Evolutionary conservation across 1,139 yeast genomes (phyloP), one percentile per base, ranked within the genome.

Genomic region (Yamadazyma atmosphaerica): DNA sequence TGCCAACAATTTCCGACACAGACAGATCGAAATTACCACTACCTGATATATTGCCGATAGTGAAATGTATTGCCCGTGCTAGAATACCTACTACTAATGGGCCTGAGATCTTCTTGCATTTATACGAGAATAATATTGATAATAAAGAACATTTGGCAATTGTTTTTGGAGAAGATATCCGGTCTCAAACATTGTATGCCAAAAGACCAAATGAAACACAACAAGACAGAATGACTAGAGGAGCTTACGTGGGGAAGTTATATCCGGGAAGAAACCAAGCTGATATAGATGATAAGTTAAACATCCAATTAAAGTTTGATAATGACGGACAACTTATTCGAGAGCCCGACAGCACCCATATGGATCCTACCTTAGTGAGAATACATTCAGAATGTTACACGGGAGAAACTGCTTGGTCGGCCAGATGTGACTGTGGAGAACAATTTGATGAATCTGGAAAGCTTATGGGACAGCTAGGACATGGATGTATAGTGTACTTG

Each of bases 371-470:
- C 8, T 49, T 70, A 39, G 74, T 69, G 11, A 76, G 98, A 45
- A 89, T 94, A 49, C 99, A 94, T 58, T 86, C 96, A 4, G 99
- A 94, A 59, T 94, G 98, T 61, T 94, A 92, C 65, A 94, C 99
- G 0, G 98, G 98, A 6, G 99, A 94, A 60, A 92, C 97, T 1
- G 98, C 98, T 10, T 94, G 98, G 97, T 82, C 94, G 42, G 98
- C 98, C 2, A 77, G 99, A 39, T 94, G 98, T 62, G 98, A 94
- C 63, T 94, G 99, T 64, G 99, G 98, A 11, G 98, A 94, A 62
- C 98, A 94, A 68, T 86, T 94, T 52, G 97, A 92, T 61, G 97
- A 94, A 61, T 98, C 98, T 1, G 98, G 98, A 7, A 75, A 95
- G 45, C 65, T 86, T 33, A 92, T 94, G 90, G 95, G 96, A 4